Evolutionary conservation across 495 filamentous ascomycete genomes (phyloP), one percentile per base, ranked within the genome.

Genomic region (Aspergillus campestris): DNA sequence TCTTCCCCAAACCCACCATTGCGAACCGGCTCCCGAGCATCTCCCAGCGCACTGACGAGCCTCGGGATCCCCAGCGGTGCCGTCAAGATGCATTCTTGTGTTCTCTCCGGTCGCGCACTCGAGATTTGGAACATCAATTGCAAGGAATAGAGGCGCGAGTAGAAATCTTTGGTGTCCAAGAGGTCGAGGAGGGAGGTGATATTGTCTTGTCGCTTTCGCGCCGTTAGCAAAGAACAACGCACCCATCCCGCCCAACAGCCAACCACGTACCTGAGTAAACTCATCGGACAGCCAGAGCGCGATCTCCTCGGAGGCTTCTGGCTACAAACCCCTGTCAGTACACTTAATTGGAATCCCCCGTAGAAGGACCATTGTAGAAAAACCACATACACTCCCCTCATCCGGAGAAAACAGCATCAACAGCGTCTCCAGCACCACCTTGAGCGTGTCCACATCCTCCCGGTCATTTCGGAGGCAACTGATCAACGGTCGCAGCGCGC

Each of bases 281-380:
- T 96, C 90, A 67, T 98, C 92, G 38, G 92, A 91, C 44, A 98
- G 75, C 90, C 91, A 97, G 6, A 96, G 77, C 27, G 87, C 86
- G 58, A 98, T 94, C 61, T 98, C 92, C 47, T 96, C 94, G 10
- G 89, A 94, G 34, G 92, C 89, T 75, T 98, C 92, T 40, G 89
- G 88, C 82, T 85, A 59, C 39, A 47, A 40, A 44, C 27, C 15
- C 15, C 34, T 38, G 47, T 73, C 51, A 73, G 66, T 50, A 43
- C 44, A 29, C 40, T 14, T 34, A 29, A 34, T n/a, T n/a, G n/a
- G n/a, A n/a, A n/a, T n/a, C n/a, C n/a, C 14, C 11, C 9, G 40
- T 36, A 31, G 6, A 37, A 13, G 9, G 7, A 9, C n/a, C 11
- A 28, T 10, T 33, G 38, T 12, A 28, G 24, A 8, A 34, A 31